These are phyloP conservation scores for Jaltomata sinuosa DNA, from an alignment of 257 asterid genomes.

Conservation along the genomic window DNA sequence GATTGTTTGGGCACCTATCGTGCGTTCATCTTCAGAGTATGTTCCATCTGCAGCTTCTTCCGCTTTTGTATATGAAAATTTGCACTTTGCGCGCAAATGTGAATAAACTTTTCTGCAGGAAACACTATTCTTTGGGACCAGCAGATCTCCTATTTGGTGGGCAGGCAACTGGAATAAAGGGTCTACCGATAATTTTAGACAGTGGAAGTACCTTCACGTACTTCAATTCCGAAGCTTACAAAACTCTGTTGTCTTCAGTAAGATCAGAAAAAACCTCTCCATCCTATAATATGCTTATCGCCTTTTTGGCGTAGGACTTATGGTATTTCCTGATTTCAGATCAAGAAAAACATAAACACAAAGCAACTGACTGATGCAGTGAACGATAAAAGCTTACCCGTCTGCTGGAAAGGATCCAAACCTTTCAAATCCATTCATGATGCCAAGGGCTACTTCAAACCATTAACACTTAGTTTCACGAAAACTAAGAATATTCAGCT, in stretches of 20 bases:
- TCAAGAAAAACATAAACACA: constrained; percentile 28
- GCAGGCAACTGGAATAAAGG: constrained; percentile 15
- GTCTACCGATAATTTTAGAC: constrained; percentile 22
- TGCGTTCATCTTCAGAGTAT: constrained; percentile 15
- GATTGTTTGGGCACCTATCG: constrained; percentile 25
- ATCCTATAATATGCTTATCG: neutral
- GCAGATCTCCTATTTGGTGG: constrained; percentile 23
- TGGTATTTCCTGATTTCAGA: constrained; percentile 23
- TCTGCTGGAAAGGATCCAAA: constrained; percentile 71
- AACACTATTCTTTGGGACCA: constrained; percentile 25
- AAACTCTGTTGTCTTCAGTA: constrained; percentile 23
- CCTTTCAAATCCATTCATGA: constrained; percentile 58
- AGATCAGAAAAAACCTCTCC: constrained; percentile 3
- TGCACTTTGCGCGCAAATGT: neutral
- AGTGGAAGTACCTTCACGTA: constrained; percentile 43
- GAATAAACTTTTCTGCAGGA: constrained; percentile 8
- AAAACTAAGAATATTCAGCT: constrained; percentile 32
- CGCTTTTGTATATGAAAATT: neutral
- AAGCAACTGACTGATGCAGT: constrained; percentile 29
- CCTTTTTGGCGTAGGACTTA: neutral
- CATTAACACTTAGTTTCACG: constrained; percentile 48
- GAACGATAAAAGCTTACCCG: constrained; percentile 62
- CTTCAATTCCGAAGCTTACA: constrained; percentile 15
- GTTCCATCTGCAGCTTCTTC: neutral
- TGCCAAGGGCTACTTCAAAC: constrained; percentile 47